These are phyloP conservation scores for Plicaturopsis crispa DNA, from an alignment of 768 basidiomycete genomes.

Conservation along the genomic window DNA sequence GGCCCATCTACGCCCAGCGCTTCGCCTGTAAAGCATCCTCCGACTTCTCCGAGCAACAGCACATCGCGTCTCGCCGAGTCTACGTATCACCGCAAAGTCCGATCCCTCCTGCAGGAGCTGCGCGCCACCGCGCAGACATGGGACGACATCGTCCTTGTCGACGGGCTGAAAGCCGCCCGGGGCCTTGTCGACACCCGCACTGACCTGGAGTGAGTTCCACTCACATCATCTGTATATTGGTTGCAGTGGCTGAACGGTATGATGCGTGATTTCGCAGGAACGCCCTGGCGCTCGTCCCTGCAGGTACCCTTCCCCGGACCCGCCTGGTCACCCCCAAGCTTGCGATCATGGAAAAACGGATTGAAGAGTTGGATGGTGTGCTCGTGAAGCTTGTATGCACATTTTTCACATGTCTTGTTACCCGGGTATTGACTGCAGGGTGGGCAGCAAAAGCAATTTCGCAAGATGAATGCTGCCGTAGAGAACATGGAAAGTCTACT, in stretches of 20 bases:
- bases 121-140: conserved; percentile 58
- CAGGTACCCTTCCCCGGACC: conserved; percentile 44
- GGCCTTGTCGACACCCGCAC: conserved; percentile 72
- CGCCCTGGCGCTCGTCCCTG: conserved; percentile 44
- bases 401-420: neutral
- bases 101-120: conserved; percentile 62
- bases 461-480: conserved; percentile 52
- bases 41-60: conserved; percentile 32
- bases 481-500: conserved; percentile 61
- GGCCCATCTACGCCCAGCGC: conserved; percentile 72
- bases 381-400: conserved; percentile 57
- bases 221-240: neutral
- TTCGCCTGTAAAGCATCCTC: conserved; percentile 48
- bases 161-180: conserved; percentile 72
- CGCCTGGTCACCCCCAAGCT: conserved; percentile 62
- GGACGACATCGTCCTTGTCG: conserved; percentile 76
- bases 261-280: conserved; percentile 37
- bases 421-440: neutral
- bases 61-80: conserved; percentile 54
- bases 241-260: too few species aligned
- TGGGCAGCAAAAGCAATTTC: conserved; percentile 61
- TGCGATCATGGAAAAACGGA: conserved; percentile 56
- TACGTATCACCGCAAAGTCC: conserved; percentile 74
- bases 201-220: conserved; percentile 65
- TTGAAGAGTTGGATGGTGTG: conserved; percentile 51